phyloP scores from a whole-genome alignment of 805 yeast species.

The Yamadazyma nakazawae region DNA sequence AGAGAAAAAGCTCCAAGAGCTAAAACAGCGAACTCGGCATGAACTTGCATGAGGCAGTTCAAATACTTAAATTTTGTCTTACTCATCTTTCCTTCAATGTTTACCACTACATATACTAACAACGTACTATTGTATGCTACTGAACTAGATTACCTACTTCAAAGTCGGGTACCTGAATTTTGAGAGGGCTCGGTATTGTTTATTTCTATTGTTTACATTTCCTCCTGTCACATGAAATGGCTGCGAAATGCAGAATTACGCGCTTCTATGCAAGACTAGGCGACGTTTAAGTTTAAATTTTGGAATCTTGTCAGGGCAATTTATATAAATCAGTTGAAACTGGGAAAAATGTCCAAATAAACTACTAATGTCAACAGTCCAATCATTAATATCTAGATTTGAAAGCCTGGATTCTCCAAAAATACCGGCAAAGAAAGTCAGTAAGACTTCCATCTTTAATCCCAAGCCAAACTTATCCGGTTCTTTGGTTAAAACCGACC shows the following conservation, averaged over 20 bases:
- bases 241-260: slow-evolving; percentile 56
- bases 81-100: no score
- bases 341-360: not conserved
- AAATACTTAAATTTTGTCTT: no score
- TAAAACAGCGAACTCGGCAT: no score
- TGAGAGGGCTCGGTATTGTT: no score
- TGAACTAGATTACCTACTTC: no score
- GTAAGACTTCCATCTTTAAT: slow-evolving; percentile 3
- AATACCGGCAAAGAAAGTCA: not conserved
- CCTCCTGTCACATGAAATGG: slow-evolving; percentile 52
- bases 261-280: slow-evolving; percentile 2
- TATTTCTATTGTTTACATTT: not conserved
- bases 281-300: slow-evolving; percentile 1
- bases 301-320: not conserved
- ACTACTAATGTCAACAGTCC: slow-evolving; percentile 5
- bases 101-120: no score
- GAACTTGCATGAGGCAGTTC: no score
- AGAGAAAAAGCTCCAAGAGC: no score
- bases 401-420: slow-evolving; percentile 2
- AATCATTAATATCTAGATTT: slow-evolving; percentile 8
- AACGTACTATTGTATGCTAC: no score
- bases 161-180: no score
- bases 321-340: not conserved
- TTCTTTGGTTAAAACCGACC: slow-evolving; percentile 2
- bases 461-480: slow-evolving; percentile 6